Evolutionary conservation across 768 basidiomycete genomes (phyloP).

Genomic region (Tulasnella sp.): DNA sequence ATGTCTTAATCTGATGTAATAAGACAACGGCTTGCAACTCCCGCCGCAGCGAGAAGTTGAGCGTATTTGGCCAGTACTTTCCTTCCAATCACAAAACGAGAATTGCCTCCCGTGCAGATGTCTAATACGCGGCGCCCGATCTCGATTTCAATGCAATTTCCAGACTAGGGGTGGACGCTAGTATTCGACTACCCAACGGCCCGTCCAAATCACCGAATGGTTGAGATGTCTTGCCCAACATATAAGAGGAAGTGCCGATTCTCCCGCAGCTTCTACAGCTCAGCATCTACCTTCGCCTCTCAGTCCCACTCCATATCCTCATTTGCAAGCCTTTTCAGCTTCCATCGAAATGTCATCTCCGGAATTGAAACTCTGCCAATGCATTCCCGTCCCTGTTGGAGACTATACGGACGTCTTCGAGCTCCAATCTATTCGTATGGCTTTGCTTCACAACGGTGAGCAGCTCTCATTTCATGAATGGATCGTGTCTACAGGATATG

Average conservation of each 20-base stretch:
- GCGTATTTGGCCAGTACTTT: background rate
- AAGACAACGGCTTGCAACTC: background rate
- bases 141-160: too few relatives aligned
- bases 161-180: too few relatives aligned
- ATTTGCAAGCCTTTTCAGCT: background rate
- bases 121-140: too few relatives aligned
- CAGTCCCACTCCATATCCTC: background rate
- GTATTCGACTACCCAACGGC: too few relatives aligned
- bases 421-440: conserved; percentile 18
- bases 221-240: too few relatives aligned
- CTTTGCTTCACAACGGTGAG: conserved; percentile 16
- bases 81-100: background rate
- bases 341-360: background rate
- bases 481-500: background rate
- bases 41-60: background rate
- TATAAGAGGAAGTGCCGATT: too few relatives aligned
- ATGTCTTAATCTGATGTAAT: background rate
- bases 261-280: too few relatives aligned
- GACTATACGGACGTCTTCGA: conserved; percentile 2
- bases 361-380: background rate
- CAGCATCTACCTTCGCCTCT: background rate
- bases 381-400: conserved; percentile 13
- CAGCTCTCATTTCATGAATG: background rate
- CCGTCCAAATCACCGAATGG: too few relatives aligned
- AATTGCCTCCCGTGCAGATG: background rate